phyloP scores from a whole-genome alignment of 176 grass and related monocot species.

The Eleusine indica region DNA sequence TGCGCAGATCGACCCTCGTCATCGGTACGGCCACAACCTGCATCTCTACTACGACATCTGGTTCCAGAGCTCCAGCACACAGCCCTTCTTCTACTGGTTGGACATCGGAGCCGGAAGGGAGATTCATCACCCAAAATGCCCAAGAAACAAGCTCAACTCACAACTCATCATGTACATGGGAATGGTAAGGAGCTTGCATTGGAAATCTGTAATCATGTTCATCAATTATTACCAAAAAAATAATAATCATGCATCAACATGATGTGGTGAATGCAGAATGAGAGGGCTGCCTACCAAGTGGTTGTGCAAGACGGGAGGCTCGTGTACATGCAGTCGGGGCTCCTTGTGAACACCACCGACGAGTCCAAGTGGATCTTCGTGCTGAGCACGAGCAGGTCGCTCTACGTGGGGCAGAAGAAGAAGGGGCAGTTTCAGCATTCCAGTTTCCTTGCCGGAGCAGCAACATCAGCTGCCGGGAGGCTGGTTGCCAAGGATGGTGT shows the following conservation, averaged over 20 bases:
- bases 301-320: conserved; percentile 57
- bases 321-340: conserved; percentile 48
- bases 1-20: conserved; percentile 72
- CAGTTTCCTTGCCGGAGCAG: conserved; percentile 67
- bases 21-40: conserved; percentile 81
- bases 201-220: too few species aligned
- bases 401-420: conserved; percentile 79
- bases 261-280: conserved; percentile 1
- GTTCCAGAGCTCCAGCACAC: conserved; percentile 64
- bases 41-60: conserved; percentile 80
- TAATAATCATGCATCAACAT: too few species aligned
- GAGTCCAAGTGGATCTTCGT: conserved; percentile 90
- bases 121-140: conserved; percentile 56
- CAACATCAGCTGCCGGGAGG: conserved; percentile 69
- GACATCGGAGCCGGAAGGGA: conserved; percentile 73
- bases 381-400: conserved; percentile 66
- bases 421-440: conserved; percentile 85
- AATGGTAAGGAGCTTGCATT: neutral
- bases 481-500: conserved; percentile 60
- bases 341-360: conserved; percentile 52
- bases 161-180: conserved; percentile 73
- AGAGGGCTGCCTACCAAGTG: conserved; percentile 69
- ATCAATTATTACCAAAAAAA: too few species aligned
- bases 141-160: conserved; percentile 51
- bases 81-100: conserved; percentile 90